Evolutionary conservation across 2,329 filamentous ascomycete species (phyloP).

Genomic region (Pseudogymnoascus destructans): DNA sequence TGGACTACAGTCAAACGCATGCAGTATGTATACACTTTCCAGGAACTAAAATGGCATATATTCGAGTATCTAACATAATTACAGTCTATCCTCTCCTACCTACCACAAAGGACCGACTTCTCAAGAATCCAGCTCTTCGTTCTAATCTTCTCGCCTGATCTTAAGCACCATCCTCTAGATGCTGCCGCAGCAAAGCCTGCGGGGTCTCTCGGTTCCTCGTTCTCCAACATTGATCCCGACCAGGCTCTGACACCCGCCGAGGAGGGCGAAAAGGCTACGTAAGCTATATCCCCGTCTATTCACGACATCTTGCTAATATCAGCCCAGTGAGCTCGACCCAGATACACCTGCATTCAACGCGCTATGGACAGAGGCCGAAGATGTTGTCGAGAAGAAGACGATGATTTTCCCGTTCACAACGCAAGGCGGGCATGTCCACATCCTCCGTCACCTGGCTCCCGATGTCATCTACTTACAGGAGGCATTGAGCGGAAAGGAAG

Average conservation of each 20-base stretch:
- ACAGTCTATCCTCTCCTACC: constrained; percentile 77
- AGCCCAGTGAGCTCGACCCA: constrained; percentile 24
- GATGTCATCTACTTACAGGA: constrained; percentile 83
- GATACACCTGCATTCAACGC: constrained; percentile 57
- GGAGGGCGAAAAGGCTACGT: constrained; percentile 46
- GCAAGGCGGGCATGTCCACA: constrained; percentile 68
- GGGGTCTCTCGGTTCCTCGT: constrained; percentile 64
- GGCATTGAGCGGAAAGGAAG: constrained; percentile 63
- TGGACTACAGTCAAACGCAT: constrained; percentile 57
- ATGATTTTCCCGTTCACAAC: constrained; percentile 86
- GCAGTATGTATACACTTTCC: constrained; percentile 46
- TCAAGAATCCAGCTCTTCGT: constrained; percentile 68
- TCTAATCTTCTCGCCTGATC: constrained; percentile 72
- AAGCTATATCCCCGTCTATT: constrained; percentile 24
- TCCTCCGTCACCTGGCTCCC: constrained; percentile 73
- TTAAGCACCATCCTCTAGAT: constrained; percentile 54
- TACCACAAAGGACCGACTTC: constrained; percentile 64
- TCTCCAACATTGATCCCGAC: constrained; percentile 69
- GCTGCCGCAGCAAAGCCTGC: constrained; percentile 41
- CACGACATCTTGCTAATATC: constrained; percentile 23
- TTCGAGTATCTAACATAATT: constrained; percentile 12
- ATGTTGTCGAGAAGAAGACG: constrained; percentile 68
- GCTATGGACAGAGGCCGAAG: constrained; percentile 65
- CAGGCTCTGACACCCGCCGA: constrained; percentile 57
- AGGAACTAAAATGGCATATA: constrained; percentile 8